Percentiles rank a stretch among this genome's conserved stretches.
Conservation (phyloP, 2,329 filamentous ascomycete species). For the Diplodia scrobiculata region DNA sequence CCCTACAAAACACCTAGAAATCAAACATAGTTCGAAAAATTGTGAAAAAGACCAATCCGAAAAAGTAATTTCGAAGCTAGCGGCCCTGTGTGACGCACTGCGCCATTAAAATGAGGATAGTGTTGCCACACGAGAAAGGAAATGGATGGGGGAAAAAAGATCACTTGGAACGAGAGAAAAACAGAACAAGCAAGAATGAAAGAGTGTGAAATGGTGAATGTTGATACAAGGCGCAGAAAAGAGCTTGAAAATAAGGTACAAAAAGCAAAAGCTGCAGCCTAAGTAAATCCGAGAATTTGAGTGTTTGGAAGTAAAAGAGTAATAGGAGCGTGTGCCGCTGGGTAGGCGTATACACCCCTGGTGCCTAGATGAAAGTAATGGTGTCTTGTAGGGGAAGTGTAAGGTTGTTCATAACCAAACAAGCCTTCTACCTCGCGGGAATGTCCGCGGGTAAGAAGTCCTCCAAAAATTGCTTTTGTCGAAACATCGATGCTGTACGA, state of each 20-base stretch:
- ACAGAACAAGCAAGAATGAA: slow-evolving; percentile 2
- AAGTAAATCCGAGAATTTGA: neutral
- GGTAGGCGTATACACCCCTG: slow-evolving; percentile 4
- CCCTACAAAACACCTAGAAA: slow-evolving; percentile 22
- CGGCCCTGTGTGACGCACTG: slow-evolving; percentile 13
- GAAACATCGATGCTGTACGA: slow-evolving; percentile 4
- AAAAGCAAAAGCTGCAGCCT: slow-evolving; percentile 20
- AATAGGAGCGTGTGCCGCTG: neutral
- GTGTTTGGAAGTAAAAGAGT: neutral
- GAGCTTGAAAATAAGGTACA: neutral
- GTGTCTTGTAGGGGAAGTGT: slow-evolving; percentile 18
- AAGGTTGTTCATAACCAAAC: slow-evolving; percentile 5
- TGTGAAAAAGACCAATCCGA: neutral
- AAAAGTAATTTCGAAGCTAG: neutral
- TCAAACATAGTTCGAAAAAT: slow-evolving; percentile 1
- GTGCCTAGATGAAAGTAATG: slow-evolving; percentile 12
- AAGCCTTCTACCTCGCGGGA: slow-evolving; percentile 19
- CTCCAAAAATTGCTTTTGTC: slow-evolving; percentile 26
- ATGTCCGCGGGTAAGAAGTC: slow-evolving; percentile 14
- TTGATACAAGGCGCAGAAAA: slow-evolving; percentile 26
- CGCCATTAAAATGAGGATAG: slow-evolving; percentile 20
- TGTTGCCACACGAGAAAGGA: neutral
- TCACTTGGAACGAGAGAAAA: neutral
- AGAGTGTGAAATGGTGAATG: slow-evolving; percentile 12
- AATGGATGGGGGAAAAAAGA: neutral